phyloP scores from a whole-genome alignment of 768 basidiomycete species.

The Boletus bicolor region DNA sequence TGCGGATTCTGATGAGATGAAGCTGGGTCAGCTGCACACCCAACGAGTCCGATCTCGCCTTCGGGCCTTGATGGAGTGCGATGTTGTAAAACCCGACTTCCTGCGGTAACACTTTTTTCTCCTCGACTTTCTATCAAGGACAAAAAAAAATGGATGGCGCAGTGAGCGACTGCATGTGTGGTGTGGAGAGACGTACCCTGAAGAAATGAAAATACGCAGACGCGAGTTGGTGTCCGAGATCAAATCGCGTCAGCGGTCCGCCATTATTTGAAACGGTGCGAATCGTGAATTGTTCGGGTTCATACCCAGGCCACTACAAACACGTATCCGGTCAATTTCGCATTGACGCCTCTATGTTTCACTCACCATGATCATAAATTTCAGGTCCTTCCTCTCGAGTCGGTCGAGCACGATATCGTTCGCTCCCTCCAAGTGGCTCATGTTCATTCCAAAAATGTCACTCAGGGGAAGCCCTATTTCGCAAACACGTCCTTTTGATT shows the following conservation, averaged over 20 bases:
- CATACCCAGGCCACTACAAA: conserved; percentile 12
- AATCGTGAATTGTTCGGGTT: background rate
- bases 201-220: background rate
- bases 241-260: background rate
- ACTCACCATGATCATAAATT: conserved; percentile 3
- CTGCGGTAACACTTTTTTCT: background rate
- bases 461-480: background rate
- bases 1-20: conserved; percentile 4
- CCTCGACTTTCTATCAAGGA: background rate
- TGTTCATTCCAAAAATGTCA: fast-evolving
- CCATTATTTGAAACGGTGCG: background rate
- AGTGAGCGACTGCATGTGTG: background rate
- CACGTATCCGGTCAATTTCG: background rate
- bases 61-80: conserved; percentile 4
- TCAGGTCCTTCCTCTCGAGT: background rate
- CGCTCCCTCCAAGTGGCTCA: background rate
- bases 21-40: conserved; percentile 11
- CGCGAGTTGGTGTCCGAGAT: background rate
- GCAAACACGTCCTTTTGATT: background rate
- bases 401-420: background rate
- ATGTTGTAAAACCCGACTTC: background rate
- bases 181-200: background rate
- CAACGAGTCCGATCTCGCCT: background rate
- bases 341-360: background rate
- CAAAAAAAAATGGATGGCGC: background rate